Evolutionary conservation across 2,329 filamentous ascomycete genomes (phyloP).

Genomic region (Trichoderma pleuroti): DNA sequence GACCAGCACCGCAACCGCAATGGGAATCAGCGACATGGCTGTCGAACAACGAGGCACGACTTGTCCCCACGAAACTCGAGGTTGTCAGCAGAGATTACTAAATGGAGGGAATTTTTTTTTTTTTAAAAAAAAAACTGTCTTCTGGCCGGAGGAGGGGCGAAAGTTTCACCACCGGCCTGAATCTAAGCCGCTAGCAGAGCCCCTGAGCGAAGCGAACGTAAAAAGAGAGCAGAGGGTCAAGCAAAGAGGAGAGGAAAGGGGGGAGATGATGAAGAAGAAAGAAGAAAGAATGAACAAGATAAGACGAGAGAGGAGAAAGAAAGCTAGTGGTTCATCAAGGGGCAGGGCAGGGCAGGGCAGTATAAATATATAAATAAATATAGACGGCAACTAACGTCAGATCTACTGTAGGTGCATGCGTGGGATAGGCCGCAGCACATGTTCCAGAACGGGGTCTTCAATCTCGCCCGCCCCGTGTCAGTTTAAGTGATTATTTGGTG

Average conservation of each 20-base stretch:
- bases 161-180: not conserved
- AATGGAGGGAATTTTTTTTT: not conserved
- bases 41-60: not conserved
- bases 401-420: not conserved
- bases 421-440: not conserved
- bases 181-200: not conserved
- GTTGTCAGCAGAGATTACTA: not conserved
- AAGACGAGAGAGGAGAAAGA: not conserved
- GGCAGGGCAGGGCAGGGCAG: not conserved
- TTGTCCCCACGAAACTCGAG: not conserved
- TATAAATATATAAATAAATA: not conserved
- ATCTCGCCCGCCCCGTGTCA: not conserved
- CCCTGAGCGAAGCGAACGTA: not conserved
- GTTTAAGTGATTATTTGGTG: not conserved
- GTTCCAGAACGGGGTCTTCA: not conserved
- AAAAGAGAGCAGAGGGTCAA: not conserved
- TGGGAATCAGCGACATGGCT: slow-evolving; percentile 34
- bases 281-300: not conserved
- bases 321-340: not conserved
- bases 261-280: not conserved
- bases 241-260: not conserved
- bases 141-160: not conserved
- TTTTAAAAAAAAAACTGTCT: too few species aligned
- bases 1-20: slow-evolving; percentile 34
- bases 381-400: not conserved